These are phyloP conservation scores for Solanum chmielewskii DNA, from an alignment of 257 asterid species.

Conservation along the genomic window DNA sequence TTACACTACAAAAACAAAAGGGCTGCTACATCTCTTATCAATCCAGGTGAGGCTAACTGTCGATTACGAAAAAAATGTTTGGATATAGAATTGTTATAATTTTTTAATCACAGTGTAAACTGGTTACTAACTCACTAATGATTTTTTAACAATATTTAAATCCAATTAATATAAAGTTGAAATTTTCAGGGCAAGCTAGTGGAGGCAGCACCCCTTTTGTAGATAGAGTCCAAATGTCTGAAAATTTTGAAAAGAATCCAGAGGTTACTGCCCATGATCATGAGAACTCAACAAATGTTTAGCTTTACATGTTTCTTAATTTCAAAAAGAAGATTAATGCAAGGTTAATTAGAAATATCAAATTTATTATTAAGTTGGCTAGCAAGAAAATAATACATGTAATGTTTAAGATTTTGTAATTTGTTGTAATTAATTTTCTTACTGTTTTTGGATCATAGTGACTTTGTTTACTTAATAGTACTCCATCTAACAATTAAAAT, in stretches of 20 bases:
- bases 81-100: background rate
- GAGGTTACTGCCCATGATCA: background rate
- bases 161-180: background rate
- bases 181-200: background rate
- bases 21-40: background rate
- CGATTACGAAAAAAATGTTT: background rate
- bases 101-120: background rate
- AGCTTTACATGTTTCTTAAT: background rate
- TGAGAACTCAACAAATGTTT: background rate
- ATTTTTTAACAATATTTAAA: too few species aligned
- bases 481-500: background rate
- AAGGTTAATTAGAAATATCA: background rate
- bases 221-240: background rate
- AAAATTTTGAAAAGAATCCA: background rate
- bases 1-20: constrained; percentile 4
- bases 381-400: background rate
- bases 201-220: background rate
- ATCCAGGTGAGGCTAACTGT: background rate
- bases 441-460: background rate
- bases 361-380: background rate
- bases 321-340: background rate
- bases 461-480: background rate
- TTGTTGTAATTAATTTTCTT: background rate
- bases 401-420: background rate
- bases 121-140: too few species aligned